Conservation (phyloP, 2,329 filamentous ascomycete species). For the Ophiostoma triangulosporum region DNA sequence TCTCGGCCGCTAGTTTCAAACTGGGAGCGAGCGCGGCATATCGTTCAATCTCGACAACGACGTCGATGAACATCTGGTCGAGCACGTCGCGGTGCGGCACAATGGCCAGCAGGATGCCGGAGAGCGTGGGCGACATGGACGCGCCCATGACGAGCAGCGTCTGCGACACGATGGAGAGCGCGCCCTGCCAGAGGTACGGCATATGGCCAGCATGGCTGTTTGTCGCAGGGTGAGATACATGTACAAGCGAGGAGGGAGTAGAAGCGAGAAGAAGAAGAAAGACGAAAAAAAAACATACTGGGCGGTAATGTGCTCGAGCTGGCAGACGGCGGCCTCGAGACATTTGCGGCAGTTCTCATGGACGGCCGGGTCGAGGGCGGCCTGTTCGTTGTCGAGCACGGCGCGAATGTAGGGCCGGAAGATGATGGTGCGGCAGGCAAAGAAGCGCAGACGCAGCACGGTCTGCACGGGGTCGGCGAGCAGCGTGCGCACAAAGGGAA, state of each 20-base stretch:
- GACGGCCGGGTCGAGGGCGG: conserved; percentile 57
- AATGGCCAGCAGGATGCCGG: conserved; percentile 45
- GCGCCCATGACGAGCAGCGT: conserved; percentile 73
- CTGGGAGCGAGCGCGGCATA: conserved; percentile 66
- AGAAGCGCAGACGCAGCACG: conserved; percentile 66
- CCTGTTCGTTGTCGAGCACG: conserved; percentile 63
- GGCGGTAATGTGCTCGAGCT: conserved; percentile 64
- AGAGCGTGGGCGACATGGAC: conserved; percentile 63
- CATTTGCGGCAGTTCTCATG: conserved; percentile 70
- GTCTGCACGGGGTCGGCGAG: conserved; percentile 61
- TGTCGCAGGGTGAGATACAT: too few relatives aligned
- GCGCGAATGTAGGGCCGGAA: conserved; percentile 73
- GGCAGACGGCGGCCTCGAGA: conserved; percentile 64
- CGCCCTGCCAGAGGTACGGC: conserved; percentile 76
- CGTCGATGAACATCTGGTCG: conserved; percentile 64
- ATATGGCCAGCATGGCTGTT: conserved; percentile 59
- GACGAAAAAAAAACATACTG: conserved; percentile 27
- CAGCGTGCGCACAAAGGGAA: conserved; percentile 55
- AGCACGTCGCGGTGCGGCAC: conserved; percentile 46
- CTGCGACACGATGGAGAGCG: conserved; percentile 70
- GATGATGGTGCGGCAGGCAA: conserved; percentile 75
- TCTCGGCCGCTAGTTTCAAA: conserved; percentile 61
- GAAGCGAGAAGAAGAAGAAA: not conserved
- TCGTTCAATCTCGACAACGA: conserved; percentile 61
- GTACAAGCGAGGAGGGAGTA: not conserved